Conservation (phyloP, 2,329 filamentous ascomycete genomes). For the Fusarium chuoi region DNA sequence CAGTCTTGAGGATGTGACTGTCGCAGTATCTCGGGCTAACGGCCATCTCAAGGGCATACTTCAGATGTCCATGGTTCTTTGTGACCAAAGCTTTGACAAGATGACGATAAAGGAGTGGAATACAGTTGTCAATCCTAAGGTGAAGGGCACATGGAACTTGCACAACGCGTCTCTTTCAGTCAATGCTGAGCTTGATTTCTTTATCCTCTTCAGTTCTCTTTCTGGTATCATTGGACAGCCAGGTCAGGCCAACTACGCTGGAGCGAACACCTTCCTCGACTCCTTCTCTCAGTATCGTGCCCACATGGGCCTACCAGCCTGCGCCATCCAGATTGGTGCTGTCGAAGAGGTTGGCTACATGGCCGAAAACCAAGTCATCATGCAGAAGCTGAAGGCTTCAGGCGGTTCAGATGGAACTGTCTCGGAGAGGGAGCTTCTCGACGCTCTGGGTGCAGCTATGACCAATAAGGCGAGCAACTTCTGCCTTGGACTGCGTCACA, state of each 20-base stretch:
- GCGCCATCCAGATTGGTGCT: neutral
- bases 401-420: neutral
- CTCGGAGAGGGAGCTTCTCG: neutral
- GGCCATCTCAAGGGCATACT: neutral
- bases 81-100: neutral
- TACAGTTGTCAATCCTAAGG: neutral
- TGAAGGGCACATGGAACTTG: neutral
- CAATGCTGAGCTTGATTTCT: conserved; percentile 1
- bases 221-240: neutral
- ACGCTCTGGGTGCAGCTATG: neutral
- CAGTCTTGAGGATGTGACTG: neutral
- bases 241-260: conserved; percentile 2
- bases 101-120: conserved; percentile 2
- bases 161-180: neutral
- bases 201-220: conserved; percentile 1
- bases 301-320: neutral
- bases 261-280: conserved; percentile 6
- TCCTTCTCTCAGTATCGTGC: neutral
- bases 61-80: conserved; percentile 5
- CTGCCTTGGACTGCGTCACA: neutral
- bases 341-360: conserved; percentile 3
- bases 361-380: neutral
- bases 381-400: neutral
- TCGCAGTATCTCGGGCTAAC: neutral
- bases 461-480: neutral